A percentile compares a stretch with the other conserved stretches of the same genome.
Conservation (phyloP, 148 eudicot species). For the Polygonum maritimum region DNA sequence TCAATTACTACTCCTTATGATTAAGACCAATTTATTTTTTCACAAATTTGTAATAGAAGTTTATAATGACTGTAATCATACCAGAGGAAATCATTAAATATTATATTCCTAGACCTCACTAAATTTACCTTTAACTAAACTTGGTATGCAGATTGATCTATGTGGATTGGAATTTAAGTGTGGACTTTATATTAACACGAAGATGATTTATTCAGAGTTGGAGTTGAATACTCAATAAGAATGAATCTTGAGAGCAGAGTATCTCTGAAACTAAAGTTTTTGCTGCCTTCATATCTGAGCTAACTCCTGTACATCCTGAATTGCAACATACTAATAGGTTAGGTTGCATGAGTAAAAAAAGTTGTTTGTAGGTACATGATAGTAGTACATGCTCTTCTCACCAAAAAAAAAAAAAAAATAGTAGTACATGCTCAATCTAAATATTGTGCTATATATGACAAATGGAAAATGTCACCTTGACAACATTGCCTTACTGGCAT, state of each 20-base stretch:
- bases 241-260: not conserved
- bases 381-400: not conserved
- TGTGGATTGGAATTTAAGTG: not conserved
- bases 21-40: not conserved
- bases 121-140: not conserved
- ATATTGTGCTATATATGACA: not conserved
- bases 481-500: not conserved
- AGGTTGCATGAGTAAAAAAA: not conserved
- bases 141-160: not conserved
- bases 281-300: not conserved
- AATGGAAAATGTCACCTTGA: not conserved
- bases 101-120: constrained; percentile 1
- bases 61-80: not conserved
- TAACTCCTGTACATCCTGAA: not conserved
- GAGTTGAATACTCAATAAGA: not conserved
- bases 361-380: not conserved
- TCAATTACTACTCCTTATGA: no score
- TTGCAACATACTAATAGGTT: not conserved
- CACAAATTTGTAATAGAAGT: not conserved
- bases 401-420: no score
- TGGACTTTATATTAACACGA: not conserved
- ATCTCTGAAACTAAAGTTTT: not conserved
- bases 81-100: not conserved
- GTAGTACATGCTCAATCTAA: not conserved
- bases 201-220: not conserved